These are phyloP conservation scores for Heliamphora exappendiculata DNA, from an alignment of 148 eudicot species.

Conservation along the genomic window DNA sequence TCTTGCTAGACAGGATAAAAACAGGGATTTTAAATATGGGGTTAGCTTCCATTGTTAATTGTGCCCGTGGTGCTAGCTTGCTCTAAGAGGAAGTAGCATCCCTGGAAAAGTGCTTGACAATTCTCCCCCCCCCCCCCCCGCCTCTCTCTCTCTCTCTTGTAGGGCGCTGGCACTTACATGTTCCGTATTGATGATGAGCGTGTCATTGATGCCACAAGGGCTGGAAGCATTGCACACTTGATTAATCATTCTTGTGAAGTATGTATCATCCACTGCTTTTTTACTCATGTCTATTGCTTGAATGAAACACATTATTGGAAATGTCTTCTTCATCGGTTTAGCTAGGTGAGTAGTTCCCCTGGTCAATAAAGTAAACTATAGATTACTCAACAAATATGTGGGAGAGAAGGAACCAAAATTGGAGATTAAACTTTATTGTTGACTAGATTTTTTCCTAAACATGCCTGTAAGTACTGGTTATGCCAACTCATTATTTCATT, in stretches of 20 bases:
- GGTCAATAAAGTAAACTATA: not conserved
- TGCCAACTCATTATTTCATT: not conserved
- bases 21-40: not conserved
- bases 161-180: constrained; percentile 99
- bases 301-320: not conserved
- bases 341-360: not conserved
- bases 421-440: not conserved
- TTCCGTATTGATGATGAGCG: constrained; percentile 90
- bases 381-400: not conserved
- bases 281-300: not conserved
- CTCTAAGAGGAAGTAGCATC: not conserved
- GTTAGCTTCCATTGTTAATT: not conserved
- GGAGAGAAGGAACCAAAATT: not conserved
- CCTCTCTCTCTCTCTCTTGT: constrained; percentile 22
- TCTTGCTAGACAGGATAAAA: not conserved
- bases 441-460: not conserved
- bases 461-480: not conserved
- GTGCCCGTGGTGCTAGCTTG: not conserved
- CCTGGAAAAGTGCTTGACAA: not conserved
- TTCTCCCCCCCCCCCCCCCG: not conserved
- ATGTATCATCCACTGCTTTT: constrained; percentile 18
- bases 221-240: constrained; percentile 97
- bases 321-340: not conserved
- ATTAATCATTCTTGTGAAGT: constrained; percentile 97
- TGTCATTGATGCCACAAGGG: constrained; percentile 94